Conservation (phyloP, 2,329 filamentous ascomycete genomes). For the Elsinoe ampelina region DNA sequence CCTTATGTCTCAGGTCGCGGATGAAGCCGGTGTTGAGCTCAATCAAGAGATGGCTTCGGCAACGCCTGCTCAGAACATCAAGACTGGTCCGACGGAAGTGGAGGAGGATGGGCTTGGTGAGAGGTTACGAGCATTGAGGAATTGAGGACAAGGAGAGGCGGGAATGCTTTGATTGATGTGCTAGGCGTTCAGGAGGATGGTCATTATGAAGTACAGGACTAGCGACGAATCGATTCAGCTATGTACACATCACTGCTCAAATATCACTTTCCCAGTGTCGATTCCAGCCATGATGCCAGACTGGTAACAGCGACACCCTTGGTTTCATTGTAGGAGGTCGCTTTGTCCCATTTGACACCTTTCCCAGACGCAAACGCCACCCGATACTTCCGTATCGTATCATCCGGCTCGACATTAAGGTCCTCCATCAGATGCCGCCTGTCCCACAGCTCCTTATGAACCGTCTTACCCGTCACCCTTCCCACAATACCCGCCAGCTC, state of each 20-base stretch:
- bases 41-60: conserved; percentile 61
- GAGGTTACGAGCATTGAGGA: conserved; percentile 46
- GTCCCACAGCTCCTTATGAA: conserved; percentile 45
- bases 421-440: conserved; percentile 37
- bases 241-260: neutral
- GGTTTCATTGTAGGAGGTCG: conserved; percentile 45
- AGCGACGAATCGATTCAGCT: conserved; percentile 1
- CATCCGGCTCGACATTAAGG: conserved; percentile 38
- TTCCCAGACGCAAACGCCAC: conserved; percentile 50
- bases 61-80: conserved; percentile 43
- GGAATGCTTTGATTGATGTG: conserved; percentile 3
- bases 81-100: conserved; percentile 62
- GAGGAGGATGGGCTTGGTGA: conserved; percentile 66
- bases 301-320: conserved; percentile 32
- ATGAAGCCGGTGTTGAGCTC: conserved; percentile 78
- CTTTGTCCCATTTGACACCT: conserved; percentile 51
- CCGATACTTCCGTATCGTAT: conserved; percentile 50
- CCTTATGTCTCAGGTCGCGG: conserved; percentile 73
- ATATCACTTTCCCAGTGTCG: neutral
- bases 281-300: neutral
- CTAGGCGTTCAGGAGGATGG: conserved; percentile 5
- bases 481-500: conserved; percentile 43
- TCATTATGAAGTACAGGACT: neutral
- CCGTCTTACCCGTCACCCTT: conserved; percentile 30
- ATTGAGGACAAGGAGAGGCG: conserved; percentile 17